These are phyloP conservation scores for Isabelozyma pseudorhagii DNA, from an alignment of 805 yeast genomes.

Conservation along the genomic window DNA sequence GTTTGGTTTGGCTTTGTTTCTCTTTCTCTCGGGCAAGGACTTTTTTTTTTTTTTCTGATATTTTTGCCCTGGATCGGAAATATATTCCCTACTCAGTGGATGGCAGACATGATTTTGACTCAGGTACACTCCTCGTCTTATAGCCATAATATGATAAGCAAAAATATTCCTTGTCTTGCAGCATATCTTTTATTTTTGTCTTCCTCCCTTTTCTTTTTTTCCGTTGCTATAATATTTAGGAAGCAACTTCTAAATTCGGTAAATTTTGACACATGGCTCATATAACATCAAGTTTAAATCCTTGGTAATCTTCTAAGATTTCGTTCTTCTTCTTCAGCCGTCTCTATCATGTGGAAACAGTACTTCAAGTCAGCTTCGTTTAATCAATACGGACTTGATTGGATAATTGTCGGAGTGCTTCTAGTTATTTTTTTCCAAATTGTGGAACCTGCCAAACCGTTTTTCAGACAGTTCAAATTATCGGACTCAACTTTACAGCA, in stretches of 20 bases:
- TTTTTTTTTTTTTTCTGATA: not conserved
- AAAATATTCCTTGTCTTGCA: not conserved
- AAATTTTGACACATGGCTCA: not conserved
- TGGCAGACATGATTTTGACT: not conserved
- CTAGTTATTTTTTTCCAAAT: constrained; percentile 13
- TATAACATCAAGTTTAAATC: too few species aligned
- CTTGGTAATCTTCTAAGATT: not conserved
- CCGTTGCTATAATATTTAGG: not conserved
- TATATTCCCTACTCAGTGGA: not conserved
- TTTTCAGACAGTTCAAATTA: constrained; percentile 24
- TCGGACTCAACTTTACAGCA: constrained; percentile 25
- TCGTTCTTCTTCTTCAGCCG: not conserved
- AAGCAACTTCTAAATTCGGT: not conserved
- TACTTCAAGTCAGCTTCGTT: constrained; percentile 4
- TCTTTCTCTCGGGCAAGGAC: not conserved
- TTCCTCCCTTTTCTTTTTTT: too few species aligned
- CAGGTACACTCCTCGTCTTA: not conserved
- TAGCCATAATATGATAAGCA: not conserved
- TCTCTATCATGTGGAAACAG: constrained; percentile 2
- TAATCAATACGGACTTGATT: constrained; percentile 17
- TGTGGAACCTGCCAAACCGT: constrained; percentile 23
- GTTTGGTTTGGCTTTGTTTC: not conserved
- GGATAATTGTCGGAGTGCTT: constrained; percentile 18
- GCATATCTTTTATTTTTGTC: not conserved
- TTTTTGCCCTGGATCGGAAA: not conserved